phyloP scores from a whole-genome alignment of 495 filamentous ascomycete species.

The Massariosphaeria phaeospora region DNA sequence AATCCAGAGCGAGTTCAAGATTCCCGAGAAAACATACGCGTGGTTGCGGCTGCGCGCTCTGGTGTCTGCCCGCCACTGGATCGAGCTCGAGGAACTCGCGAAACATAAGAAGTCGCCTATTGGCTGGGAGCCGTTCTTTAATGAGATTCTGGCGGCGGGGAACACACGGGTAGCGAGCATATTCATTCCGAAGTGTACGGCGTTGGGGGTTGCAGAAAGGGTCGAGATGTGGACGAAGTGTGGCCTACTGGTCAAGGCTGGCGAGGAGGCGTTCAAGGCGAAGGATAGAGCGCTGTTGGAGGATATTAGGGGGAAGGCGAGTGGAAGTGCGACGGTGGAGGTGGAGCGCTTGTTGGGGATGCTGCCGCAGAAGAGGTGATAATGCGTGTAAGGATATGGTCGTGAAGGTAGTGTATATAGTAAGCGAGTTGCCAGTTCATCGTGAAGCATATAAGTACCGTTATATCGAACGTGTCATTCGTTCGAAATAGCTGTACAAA shows the following conservation, averaged over 20 bases:
- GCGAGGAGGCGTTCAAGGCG: conserved; percentile 78
- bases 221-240: conserved; percentile 97
- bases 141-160: conserved; percentile 78
- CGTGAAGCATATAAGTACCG: too few species aligned
- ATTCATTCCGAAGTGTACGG: conserved; percentile 84
- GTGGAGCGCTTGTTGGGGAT: conserved; percentile 57
- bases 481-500: too few species aligned
- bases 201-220: conserved; percentile 56
- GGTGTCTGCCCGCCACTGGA: conserved; percentile 84
- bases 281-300: conserved; percentile 70
- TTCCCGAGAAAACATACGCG: conserved; percentile 82
- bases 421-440: too few species aligned
- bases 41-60: conserved; percentile 88
- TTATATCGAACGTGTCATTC: too few species aligned
- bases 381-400: neutral
- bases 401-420: neutral
- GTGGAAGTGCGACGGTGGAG: conserved; percentile 51
- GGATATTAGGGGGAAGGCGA: conserved; percentile 53
- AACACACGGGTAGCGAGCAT: conserved; percentile 78
- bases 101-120: conserved; percentile 76
- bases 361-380: conserved; percentile 8
- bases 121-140: conserved; percentile 97
- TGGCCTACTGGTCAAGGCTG: conserved; percentile 82
- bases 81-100: conserved; percentile 79
- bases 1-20: conserved; percentile 84